phyloP scores from a whole-genome alignment of 345 rosid genomes.

The Brassica rapa region DNA sequence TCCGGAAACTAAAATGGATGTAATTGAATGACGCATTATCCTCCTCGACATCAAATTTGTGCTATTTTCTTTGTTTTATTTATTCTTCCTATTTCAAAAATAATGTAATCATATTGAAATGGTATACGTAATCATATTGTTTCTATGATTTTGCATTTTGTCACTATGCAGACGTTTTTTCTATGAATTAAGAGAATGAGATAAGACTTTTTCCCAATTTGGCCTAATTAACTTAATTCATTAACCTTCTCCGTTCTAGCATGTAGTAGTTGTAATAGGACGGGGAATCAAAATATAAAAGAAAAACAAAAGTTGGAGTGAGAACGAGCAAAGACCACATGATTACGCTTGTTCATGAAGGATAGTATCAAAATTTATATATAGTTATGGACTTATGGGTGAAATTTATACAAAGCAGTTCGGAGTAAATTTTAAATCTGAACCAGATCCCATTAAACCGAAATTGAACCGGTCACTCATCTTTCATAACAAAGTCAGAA shows the following conservation, averaged over 20 bases:
- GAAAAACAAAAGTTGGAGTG: background rate
- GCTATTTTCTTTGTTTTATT: background rate
- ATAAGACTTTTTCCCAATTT: background rate
- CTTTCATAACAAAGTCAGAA: background rate
- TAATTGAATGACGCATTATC: background rate
- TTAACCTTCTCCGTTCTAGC: no score
- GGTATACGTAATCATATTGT: background rate
- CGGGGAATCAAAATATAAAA: background rate
- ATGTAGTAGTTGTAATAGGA: background rate
- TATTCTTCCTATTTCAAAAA: background rate
- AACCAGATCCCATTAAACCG: background rate
- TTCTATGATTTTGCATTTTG: background rate
- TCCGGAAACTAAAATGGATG: conserved; percentile 20
- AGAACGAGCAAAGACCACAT: background rate
- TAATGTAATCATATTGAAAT: background rate
- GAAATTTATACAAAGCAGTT: conserved; percentile 7
- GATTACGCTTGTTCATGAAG: background rate
- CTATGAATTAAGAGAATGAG: background rate
- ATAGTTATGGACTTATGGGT: background rate
- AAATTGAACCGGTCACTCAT: conserved; percentile 6
- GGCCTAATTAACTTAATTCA: background rate
- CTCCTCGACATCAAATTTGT: background rate
- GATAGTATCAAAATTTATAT: background rate
- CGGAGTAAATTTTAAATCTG: background rate
- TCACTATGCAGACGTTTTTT: background rate